Evolutionary conservation across 2,329 filamentous ascomycete genomes (phyloP), one percentile per base, ranked within the genome.

Genomic region (Aspergillus ibericus): DNA sequence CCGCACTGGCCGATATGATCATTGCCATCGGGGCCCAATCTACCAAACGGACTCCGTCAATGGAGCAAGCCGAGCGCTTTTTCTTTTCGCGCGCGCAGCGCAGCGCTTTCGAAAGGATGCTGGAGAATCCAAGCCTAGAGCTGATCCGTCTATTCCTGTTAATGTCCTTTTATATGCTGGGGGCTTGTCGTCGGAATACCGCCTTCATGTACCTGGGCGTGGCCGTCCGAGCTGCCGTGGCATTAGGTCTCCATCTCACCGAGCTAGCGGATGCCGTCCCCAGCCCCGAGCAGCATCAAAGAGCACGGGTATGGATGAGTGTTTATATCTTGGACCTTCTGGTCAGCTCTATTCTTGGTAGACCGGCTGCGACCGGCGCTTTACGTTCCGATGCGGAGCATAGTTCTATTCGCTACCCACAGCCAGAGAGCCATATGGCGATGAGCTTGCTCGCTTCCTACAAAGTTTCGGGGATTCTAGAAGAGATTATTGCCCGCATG

Each of bases 151-250:
- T 76, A 0, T 86, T 85, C 60, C 68, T 85, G 0, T 72, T 86
- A 15, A 82, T 86, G 80, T 78, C 83, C 0, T 85, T 85, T 61
- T 86, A 85, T 62, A 83, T 85, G 79, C 76, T 85, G 3, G 83
- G 82, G 0, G 82, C 82, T 4, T 86, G 84, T 53, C 82, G 82
- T 32, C 76, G 84, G 8, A 86, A 86, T 56, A 78, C 84, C 0
- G 85, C 85, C 0, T 88, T 85, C 54, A 86, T 88, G 82, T 87
- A 87, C 56, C 69, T 88, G 2, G 85, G 85, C 0, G 80, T 87
- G 8, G 85, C 85, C 1, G 77, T 82, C 0, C 80, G 83, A 54
- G 82, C 84, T 0, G 84, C 85, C 0, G 80, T 82, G 3, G 82
- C 83, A 0, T 65, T 88, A 0, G 85, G 85, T 0, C 65, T 87